Conservation (phyloP, 2,329 filamentous ascomycete genomes). For the Aspergillus tubingensis region DNA sequence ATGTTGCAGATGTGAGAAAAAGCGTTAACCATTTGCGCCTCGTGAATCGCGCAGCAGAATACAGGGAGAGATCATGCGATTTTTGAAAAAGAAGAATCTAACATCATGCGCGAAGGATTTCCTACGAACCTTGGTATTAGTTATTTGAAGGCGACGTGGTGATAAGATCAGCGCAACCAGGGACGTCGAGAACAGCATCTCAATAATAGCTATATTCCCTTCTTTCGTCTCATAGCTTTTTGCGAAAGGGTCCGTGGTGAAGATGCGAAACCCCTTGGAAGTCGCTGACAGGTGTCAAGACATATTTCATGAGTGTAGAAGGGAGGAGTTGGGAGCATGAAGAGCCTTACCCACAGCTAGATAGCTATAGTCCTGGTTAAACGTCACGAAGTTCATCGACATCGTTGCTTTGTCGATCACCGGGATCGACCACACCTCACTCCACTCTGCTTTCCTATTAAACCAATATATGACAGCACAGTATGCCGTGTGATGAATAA, state of each 20-base stretch:
- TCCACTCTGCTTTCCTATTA: not conserved
- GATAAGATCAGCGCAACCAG: slow-evolving; percentile 92
- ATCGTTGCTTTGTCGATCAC: slow-evolving; percentile 48
- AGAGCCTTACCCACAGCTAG: slow-evolving; percentile 77
- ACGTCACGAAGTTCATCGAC: slow-evolving; percentile 96
- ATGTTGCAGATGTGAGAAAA: slow-evolving; percentile 2
- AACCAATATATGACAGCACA: not conserved
- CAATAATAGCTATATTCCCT: slow-evolving; percentile 91
- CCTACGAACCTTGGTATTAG: slow-evolving; percentile 83
- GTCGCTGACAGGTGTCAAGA: slow-evolving; percentile 62
- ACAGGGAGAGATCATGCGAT: not conserved
- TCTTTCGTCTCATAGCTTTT: slow-evolving; percentile 95
- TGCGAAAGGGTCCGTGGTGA: slow-evolving; percentile 92
- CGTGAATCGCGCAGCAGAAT: not conserved
- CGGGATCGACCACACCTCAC: slow-evolving; percentile 12
- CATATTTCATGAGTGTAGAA: slow-evolving; percentile 8
- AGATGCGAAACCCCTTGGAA: slow-evolving; percentile 91
- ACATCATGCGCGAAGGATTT: slow-evolving; percentile 6
- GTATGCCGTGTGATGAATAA: not conserved
- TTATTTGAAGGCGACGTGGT: slow-evolving; percentile 87
- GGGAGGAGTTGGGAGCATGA: slow-evolving; percentile 7
- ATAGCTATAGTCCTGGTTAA: slow-evolving; percentile 98
- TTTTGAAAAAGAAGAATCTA: not conserved
- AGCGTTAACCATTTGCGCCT: slow-evolving; percentile 16
- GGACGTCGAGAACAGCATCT: slow-evolving; percentile 98